Evolutionary conservation across 108 stramenopile genomes (phyloP).

Genomic region (Fragilaria crotonensis): DNA sequence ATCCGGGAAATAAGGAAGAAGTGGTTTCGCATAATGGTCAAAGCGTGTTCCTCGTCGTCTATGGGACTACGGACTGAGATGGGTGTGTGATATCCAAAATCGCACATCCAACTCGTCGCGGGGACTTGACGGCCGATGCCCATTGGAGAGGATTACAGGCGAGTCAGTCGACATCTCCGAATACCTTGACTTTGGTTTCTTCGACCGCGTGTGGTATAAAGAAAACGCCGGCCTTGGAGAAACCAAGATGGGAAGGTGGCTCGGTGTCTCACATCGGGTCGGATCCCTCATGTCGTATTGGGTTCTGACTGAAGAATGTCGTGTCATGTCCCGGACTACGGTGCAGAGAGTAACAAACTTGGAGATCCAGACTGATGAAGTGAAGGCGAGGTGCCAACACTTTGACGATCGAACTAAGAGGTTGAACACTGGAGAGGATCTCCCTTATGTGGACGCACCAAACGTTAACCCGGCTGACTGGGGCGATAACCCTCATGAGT

Average conservation of each 20-base stretch:
- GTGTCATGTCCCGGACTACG: slow-evolving; percentile 7
- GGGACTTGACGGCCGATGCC: background rate
- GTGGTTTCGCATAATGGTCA: slow-evolving; percentile 5
- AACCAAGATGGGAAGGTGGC: slow-evolving; percentile 1
- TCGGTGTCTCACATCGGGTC: too few species aligned
- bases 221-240: slow-evolving; percentile 8
- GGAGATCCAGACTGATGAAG: slow-evolving; percentile 1
- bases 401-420: too few species aligned
- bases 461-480: slow-evolving; percentile 2
- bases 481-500: background rate
- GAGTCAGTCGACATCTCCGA: slow-evolving; percentile 38
- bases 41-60: background rate
- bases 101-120: background rate
- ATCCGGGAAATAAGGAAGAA: slow-evolving; percentile 13
- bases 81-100: slow-evolving; percentile 1
- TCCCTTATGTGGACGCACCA: background rate
- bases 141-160: slow-evolving; percentile 17
- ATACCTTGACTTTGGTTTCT: too few species aligned
- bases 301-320: slow-evolving; percentile 9
- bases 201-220: slow-evolving; percentile 24
- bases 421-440: background rate
- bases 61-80: slow-evolving; percentile 2
- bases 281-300: slow-evolving; percentile 23
- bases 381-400: background rate
- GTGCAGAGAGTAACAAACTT: slow-evolving; percentile 19